Percentiles rank a stretch among this genome's conserved stretches.
Evolutionary conservation across 129 eudicot species (phyloP).

Genomic region (sunflower (Helianthus annuus)): DNA sequence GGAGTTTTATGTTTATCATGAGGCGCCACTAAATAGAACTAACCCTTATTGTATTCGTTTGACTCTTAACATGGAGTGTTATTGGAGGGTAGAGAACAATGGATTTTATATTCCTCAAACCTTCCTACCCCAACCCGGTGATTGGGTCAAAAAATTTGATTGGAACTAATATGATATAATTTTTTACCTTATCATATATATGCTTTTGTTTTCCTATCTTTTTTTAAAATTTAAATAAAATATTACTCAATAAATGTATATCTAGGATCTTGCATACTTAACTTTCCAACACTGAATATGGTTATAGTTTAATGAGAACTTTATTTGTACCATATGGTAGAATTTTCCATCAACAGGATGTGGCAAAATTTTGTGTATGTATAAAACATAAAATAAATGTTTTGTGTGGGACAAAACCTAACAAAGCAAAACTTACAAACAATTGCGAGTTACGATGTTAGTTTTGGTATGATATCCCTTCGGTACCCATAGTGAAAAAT

Average conservation of each 20-base stretch:
- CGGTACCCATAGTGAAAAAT: no score
- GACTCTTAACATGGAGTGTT: not conserved
- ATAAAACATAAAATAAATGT: no score
- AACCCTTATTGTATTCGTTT: not conserved
- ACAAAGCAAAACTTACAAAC: no score
- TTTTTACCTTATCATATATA: not conserved
- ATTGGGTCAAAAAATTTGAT: not conserved
- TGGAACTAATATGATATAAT: not conserved
- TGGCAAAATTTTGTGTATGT: no score
- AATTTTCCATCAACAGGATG: no score
- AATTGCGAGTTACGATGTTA: no score
- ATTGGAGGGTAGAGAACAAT: not conserved
- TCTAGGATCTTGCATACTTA: not conserved
- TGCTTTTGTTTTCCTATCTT: not conserved
- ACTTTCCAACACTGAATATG: not conserved
- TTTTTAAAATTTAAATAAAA: no score
- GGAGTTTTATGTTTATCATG: not conserved
- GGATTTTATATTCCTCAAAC: not conserved
- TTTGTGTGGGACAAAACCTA: no score
- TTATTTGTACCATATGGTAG: no score
- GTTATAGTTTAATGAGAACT: not conserved
- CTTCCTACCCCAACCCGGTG: not conserved
- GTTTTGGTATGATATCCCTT: no score
- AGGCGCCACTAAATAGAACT: not conserved
- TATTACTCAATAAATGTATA: not conserved